These are phyloP conservation scores for Penicillium flavigenum DNA, from an alignment of 495 filamentous ascomycete species.

Conservation along the genomic window DNA sequence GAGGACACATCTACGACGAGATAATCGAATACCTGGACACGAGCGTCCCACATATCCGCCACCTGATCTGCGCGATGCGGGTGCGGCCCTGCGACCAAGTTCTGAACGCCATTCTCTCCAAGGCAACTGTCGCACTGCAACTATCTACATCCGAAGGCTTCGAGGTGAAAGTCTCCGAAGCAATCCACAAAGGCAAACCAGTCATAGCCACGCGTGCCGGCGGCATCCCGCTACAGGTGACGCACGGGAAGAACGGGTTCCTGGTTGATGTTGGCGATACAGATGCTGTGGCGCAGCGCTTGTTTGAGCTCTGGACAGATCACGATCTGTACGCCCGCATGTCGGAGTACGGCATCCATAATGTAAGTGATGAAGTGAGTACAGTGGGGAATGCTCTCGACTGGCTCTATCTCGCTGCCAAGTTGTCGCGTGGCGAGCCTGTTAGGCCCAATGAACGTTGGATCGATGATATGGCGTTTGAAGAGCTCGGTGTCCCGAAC, in stretches of 20 bases:
- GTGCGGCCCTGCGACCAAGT: constrained; percentile 77
- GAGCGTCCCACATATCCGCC: constrained; percentile 48
- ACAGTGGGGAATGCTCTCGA: constrained; percentile 76
- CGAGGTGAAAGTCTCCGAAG: constrained; percentile 88
- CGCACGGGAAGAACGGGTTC: constrained; percentile 72
- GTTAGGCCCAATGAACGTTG: constrained; percentile 56
- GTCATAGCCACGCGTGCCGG: constrained; percentile 77
- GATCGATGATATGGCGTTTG: constrained; percentile 78
- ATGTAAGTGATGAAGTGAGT: constrained; percentile 79
- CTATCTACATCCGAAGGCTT: constrained; percentile 84
- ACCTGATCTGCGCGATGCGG: constrained; percentile 72
- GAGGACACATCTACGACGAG: constrained; percentile 67
- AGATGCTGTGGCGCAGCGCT: constrained; percentile 67
- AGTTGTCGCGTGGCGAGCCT: constrained; percentile 52
- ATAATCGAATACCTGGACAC: constrained; percentile 65
- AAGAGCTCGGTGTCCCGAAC: constrained; percentile 52
- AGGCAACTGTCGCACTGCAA: constrained; percentile 71
- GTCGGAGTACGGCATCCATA: constrained; percentile 60
- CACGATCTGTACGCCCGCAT: constrained; percentile 62
- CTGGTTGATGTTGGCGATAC: constrained; percentile 73
- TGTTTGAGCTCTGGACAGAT: constrained; percentile 70
- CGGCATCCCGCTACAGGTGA: constrained; percentile 80
- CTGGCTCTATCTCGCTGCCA: constrained; percentile 76
- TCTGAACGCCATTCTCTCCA: constrained; percentile 76
- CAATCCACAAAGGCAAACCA: constrained; percentile 79